Conservation (phyloP, 768 basidiomycete genomes). For the Arthromyces matolae region DNA sequence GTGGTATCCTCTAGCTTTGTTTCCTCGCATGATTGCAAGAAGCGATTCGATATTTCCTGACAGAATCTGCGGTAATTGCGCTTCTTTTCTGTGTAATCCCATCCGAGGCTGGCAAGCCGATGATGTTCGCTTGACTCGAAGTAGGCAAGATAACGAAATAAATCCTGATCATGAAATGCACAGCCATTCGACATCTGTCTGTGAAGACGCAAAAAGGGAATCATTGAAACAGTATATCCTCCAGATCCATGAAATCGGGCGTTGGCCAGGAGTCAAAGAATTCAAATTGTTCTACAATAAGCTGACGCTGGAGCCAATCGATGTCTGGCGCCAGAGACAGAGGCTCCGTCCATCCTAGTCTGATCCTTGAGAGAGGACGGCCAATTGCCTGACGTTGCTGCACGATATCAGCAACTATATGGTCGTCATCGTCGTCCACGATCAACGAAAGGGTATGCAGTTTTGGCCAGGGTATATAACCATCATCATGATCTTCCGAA, state of each 20-base stretch:
- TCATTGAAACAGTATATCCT: slow-evolving; percentile 25
- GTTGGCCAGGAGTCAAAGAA: slow-evolving; percentile 30
- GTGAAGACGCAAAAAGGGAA: no score
- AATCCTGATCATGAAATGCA: no score
- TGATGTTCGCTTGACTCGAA: slow-evolving; percentile 23
- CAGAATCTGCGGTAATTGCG: slow-evolving; percentile 68
- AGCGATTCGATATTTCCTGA: slow-evolving; percentile 61
- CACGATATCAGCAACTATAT: slow-evolving; percentile 23
- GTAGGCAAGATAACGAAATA: not conserved
- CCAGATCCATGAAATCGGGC: slow-evolving; percentile 23
- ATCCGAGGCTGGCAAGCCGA: slow-evolving; percentile 34
- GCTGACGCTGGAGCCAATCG: slow-evolving; percentile 13
- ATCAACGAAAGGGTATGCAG: slow-evolving; percentile 29
- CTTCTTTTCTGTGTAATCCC: slow-evolving; percentile 61
- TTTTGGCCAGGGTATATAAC: slow-evolving; percentile 31
- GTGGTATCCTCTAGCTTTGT: slow-evolving; percentile 63
- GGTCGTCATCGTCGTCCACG: slow-evolving; percentile 24
- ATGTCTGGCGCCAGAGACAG: slow-evolving; percentile 14
- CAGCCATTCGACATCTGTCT: no score
- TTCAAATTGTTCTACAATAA: slow-evolving; percentile 23
- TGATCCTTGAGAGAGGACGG: slow-evolving; percentile 26
- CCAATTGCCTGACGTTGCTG: slow-evolving; percentile 21
- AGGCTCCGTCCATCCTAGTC: slow-evolving; percentile 22
- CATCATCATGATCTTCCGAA: slow-evolving; percentile 6
- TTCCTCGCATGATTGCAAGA: slow-evolving; percentile 52